Evolutionary conservation across 2,329 filamentous ascomycete species (phyloP).

Genomic region (Pestalotiopsis sp.): DNA sequence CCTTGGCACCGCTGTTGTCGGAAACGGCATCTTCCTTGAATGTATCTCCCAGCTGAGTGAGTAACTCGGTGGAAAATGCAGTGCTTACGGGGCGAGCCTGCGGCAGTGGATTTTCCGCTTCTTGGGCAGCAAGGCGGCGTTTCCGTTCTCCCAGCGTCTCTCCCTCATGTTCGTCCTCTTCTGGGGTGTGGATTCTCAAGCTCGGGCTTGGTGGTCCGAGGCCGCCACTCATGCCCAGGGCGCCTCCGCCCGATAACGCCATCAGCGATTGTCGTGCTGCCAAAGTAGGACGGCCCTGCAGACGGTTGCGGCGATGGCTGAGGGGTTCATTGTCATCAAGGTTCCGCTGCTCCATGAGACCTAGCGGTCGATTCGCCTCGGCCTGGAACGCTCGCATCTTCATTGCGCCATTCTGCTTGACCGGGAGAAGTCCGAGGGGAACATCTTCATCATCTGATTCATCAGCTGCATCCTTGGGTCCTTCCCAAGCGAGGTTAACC

Average conservation of each 20-base stretch:
- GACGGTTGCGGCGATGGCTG: slow-evolving; percentile 72
- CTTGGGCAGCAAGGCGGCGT: slow-evolving; percentile 63
- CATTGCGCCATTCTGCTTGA: slow-evolving; percentile 58
- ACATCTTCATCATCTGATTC: slow-evolving; percentile 60
- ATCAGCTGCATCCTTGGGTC: slow-evolving; percentile 24
- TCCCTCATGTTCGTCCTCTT: slow-evolving; percentile 58
- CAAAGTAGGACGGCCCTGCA: slow-evolving; percentile 61
- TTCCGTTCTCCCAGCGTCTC: slow-evolving; percentile 71
- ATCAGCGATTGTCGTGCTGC: slow-evolving; percentile 48
- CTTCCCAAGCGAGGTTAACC: slow-evolving; percentile 89
- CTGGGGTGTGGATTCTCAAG: slow-evolving; percentile 33
- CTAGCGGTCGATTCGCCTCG: slow-evolving; percentile 67
- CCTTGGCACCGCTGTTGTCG: slow-evolving; percentile 31
- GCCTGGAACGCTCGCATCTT: slow-evolving; percentile 49
- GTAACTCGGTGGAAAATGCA: slow-evolving; percentile 70
- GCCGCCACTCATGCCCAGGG: slow-evolving; percentile 26
- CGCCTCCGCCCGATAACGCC: slow-evolving; percentile 34
- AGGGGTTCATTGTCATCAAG: slow-evolving; percentile 93
- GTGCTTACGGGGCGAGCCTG: slow-evolving; percentile 61
- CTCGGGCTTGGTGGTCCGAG: slow-evolving; percentile 29
- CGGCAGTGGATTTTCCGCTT: slow-evolving; percentile 49
- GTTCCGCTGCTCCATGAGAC: slow-evolving; percentile 78
- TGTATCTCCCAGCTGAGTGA: slow-evolving; percentile 62
- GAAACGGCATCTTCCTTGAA: slow-evolving; percentile 41
- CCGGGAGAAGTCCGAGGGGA: slow-evolving; percentile 80